Base-by-base conservation (phyloP, 768 basidiomycete genomes). In the Suillus ampliporus region DNA sequence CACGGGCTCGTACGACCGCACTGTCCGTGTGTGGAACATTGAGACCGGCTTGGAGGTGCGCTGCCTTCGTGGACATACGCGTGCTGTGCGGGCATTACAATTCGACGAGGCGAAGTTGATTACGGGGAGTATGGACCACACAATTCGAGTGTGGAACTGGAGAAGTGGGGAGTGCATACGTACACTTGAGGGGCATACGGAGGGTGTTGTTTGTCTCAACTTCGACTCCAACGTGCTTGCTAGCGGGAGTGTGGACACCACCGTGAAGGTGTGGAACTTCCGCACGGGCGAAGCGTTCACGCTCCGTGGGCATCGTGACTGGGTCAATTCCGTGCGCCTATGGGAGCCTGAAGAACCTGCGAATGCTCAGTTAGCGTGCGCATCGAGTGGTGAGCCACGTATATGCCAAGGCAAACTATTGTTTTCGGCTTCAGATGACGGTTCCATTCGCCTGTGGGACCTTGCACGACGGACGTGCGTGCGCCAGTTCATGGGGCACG, bases 101-200 rank as follows among this genome's bases (percentile, higher is more conserved):
- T 99, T 99, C 68, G 97, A 99, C 75, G 91, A 94, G 65, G 90
- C 86, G 62, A 96, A 97, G 76, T 82, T 99, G 57, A 94, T 99
- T 72, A 99, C 97, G 0, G 97, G 91, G 9, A 92, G 91, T 66
- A 97, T 99, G 96, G 97, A 99, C 72, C 86, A 87, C 67, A 97
- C 95, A 0, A 87, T 99, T 72, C 90, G 92, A 61, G 91, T 99
- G 46, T 99, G 95, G 95, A 90, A 97, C 70, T 98, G 95, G 96
- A 83, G 95, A 58, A 86, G 88, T 34, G 95, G 95, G 31, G 86
- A 87, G 67, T 95, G 94, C 71, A 88, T 97, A 60, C 84, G 94
- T 62, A 95, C 91, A 1, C 80, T 99, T 23, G 87, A 91, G 35
- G 95, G 95, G 2, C 97, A 99, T 72, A 88, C 91, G 13, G 94